phyloP scores from a whole-genome alignment of 345 rosid genomes.

The Capsella bursapastoris region DNA sequence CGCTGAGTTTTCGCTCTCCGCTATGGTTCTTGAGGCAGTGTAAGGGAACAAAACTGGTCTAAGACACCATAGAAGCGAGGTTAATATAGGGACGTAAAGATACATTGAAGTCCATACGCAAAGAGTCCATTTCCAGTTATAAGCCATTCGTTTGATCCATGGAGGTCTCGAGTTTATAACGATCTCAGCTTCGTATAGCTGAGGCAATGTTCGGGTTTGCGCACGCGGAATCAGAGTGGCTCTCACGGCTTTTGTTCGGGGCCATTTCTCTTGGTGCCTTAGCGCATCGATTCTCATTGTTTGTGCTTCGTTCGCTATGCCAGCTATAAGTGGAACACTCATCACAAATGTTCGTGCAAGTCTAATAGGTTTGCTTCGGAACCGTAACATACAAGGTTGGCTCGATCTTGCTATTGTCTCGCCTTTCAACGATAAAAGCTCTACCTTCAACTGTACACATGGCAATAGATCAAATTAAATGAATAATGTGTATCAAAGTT shows the following conservation, averaged over 20 bases:
- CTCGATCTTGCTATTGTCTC: slow-evolving; percentile 60
- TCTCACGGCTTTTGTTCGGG: slow-evolving; percentile 61
- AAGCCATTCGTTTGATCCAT: slow-evolving; percentile 61
- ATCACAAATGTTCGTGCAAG: slow-evolving; percentile 58
- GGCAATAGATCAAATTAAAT: neutral
- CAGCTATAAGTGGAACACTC: slow-evolving; percentile 63
- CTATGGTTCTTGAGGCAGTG: neutral
- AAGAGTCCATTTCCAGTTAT: slow-evolving; percentile 81
- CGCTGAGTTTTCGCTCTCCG: slow-evolving; percentile 1
- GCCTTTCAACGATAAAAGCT: slow-evolving; percentile 56
- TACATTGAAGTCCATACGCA: slow-evolving; percentile 69
- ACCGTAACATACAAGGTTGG: slow-evolving; percentile 74
- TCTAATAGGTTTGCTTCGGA: slow-evolving; percentile 68
- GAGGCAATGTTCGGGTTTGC: slow-evolving; percentile 60
- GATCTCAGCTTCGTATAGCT: slow-evolving; percentile 69
- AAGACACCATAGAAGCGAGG: slow-evolving; percentile 48
- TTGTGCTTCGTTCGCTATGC: slow-evolving; percentile 72
- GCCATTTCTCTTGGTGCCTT: slow-evolving; percentile 60
- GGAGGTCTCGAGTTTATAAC: slow-evolving; percentile 63
- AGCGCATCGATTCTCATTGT: slow-evolving; percentile 52
- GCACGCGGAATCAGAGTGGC: slow-evolving; percentile 68
- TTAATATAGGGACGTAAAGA: slow-evolving; percentile 49
- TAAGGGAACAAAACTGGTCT: slow-evolving; percentile 55
- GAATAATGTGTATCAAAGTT: neutral
- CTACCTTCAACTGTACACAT: slow-evolving; percentile 63